phyloP scores from a whole-genome alignment of 768 basidiomycete genomes.

The Agrocybe chaxingu region DNA sequence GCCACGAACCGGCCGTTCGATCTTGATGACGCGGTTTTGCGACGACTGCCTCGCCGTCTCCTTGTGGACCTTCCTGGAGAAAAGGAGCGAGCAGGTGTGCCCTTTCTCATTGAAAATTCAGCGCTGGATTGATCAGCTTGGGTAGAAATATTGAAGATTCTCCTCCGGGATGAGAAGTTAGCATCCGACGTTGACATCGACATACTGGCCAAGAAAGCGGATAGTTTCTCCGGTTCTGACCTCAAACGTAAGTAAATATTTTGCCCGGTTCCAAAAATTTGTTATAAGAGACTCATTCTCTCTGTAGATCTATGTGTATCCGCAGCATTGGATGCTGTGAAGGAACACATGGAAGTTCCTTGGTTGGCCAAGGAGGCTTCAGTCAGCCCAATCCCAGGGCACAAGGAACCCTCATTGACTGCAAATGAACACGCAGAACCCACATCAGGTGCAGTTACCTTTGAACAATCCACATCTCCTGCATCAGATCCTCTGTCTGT shows the following conservation, averaged over 20 bases:
- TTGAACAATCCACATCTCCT: not conserved
- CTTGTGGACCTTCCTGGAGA: constrained; percentile 88
- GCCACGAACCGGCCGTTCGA: constrained; percentile 93
- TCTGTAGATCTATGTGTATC: constrained; percentile 83
- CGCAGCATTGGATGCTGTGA: constrained; percentile 88
- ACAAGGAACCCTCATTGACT: not conserved
- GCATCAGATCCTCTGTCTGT: not conserved
- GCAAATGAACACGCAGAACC: not conserved
- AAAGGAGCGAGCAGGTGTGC: constrained; percentile 78
- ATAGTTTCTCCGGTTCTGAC: constrained; percentile 91
- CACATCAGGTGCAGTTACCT: not conserved
- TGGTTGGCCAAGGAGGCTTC: constrained; percentile 44
- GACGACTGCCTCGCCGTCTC: constrained; percentile 82
- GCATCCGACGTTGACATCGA: constrained; percentile 60
- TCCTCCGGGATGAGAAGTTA: constrained; percentile 77
- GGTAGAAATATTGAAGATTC: constrained; percentile 82
- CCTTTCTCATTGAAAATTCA: not conserved
- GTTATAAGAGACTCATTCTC: constrained; percentile 5
- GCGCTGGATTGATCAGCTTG: constrained; percentile 4
- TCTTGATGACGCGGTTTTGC: constrained; percentile 86
- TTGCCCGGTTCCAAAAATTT: not conserved
- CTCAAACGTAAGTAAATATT: constrained; percentile 70
- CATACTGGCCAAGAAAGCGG: constrained; percentile 65
- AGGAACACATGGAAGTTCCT: constrained; percentile 77
- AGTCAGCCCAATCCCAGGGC: not conserved